Base-by-base conservation (phyloP, 345 rosid genomes). In the Eucalyptus sideroxylon region DNA sequence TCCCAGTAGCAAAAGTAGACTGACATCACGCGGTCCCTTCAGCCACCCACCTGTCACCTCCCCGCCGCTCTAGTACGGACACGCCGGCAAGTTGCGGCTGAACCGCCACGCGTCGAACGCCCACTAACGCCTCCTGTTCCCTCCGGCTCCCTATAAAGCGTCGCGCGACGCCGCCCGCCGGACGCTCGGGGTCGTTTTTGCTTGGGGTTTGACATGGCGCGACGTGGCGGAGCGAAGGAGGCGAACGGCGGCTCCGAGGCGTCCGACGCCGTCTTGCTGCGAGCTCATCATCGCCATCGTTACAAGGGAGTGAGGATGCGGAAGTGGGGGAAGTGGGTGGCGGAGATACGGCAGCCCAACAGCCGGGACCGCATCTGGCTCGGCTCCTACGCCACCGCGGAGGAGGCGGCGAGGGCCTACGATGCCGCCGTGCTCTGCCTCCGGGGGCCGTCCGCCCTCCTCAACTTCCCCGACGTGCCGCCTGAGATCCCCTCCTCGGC, bases 271-370 rank as follows among this genome's bases (percentile, higher is more conserved):
- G 47, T 37, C 47, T 77, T 40, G 82, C 82, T 3, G 83, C 83
- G 83, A 72, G 45, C 83, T 77, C 47, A 40, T 77, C 47, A 40
- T 6, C 47, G 23, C 83, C 83, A 21, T 40, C 47, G 83, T 37
- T 37, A 77, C 83, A 77, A 77, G 16, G 96, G 97, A 21, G 94
- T 94, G 88, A 92, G 98, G 94, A 94, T 94, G 94, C 91, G 98
- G 88, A 95, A 96, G 89, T 94, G 97, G 98, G 98, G 97, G 7
- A 95, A 92, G 88, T 96, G 98, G 98, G 97, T 95, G 26, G 96
- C 97, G 26, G 97, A 96, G 89, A 91, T 95, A 42, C 92, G 97
- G 50, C 95, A 92, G 83, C 97, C 96, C 6, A 93, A 93, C 85
- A 93, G 94, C 87, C 87, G 94, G 49, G 91, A 92, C 17, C 91